Conservation (phyloP, 495 filamentous ascomycete genomes). For the Thermochaetoides thermophila region DNA sequence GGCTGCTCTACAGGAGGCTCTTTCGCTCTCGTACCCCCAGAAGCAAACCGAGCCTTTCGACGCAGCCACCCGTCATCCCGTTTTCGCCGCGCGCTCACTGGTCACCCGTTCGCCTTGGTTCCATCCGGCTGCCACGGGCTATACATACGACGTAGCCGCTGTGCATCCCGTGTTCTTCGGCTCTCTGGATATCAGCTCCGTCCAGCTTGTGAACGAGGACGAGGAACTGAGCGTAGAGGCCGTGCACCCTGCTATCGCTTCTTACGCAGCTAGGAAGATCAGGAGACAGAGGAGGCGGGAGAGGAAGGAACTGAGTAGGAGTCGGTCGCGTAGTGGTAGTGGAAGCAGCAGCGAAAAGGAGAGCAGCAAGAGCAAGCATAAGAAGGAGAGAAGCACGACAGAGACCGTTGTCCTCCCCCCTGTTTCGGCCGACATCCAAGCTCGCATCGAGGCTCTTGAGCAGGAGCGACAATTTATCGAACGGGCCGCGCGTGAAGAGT, state of each 20-base stretch:
- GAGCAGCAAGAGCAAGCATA: slow-evolving; percentile 5
- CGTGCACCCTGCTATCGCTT: slow-evolving; percentile 20
- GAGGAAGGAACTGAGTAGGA: not conserved
- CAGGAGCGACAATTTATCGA: slow-evolving; percentile 19
- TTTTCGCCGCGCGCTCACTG: slow-evolving; percentile 22
- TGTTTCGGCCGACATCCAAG: slow-evolving; percentile 8
- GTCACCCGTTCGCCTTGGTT: slow-evolving; percentile 16
- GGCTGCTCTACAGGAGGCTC: slow-evolving; percentile 20
- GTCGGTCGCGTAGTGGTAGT: slow-evolving; percentile 6
- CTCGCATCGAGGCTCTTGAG: slow-evolving; percentile 23
- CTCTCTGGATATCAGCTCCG: slow-evolving; percentile 17
- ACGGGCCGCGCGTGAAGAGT: slow-evolving; percentile 10
- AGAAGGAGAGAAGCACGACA: not conserved
- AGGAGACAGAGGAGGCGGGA: slow-evolving; percentile 6
- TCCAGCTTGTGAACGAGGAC: no score
- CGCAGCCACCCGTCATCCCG: slow-evolving; percentile 22
- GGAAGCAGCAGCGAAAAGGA: slow-evolving; percentile 6
- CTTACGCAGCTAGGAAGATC: slow-evolving; percentile 12
- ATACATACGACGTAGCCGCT: slow-evolving; percentile 17
- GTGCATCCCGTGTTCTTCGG: slow-evolving; percentile 25
- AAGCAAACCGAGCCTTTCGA: slow-evolving; percentile 7
- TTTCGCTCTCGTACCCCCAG: slow-evolving; percentile 10
- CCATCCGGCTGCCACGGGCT: slow-evolving; percentile 25
- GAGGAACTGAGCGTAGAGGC: no score
- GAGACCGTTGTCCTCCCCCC: slow-evolving; percentile 4